Base-by-base conservation (phyloP, 176 grass and related monocot species). In the Aechmea fasciata region DNA sequence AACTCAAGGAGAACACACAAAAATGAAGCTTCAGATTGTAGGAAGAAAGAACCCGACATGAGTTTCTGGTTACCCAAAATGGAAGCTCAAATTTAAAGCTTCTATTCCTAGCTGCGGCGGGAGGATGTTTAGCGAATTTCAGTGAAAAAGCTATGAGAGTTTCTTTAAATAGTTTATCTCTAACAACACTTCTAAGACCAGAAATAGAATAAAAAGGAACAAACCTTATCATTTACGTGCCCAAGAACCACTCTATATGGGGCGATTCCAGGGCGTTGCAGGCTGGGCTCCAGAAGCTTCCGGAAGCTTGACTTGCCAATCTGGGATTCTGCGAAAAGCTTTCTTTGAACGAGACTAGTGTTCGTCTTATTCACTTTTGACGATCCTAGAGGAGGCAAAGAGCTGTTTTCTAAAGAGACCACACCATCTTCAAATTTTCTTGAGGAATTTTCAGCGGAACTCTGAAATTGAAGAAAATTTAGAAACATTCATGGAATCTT, bases 181-280 rank as follows among this genome's bases (percentile, higher is more conserved):
- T 0, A 1, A 41, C 33, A 7, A 8, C 33, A 41, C 33, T 41
- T 41, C 33, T 41, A 61, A 2, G 10, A 61, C 20, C 9, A 68
- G 64, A 64, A 48, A 71, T 13, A 17, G 3, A 49, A 83, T 50
- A 61, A 11, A 23, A 69, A 24, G 23, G 57, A 69, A 63, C 71
- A 47, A 65, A 96, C 92, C 88, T 89, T 96, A 57, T 96, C 88
- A 77, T 89, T 91, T 51, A 96, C 70, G 79, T 89, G 66, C 71
- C 93, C 88, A 67, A 96, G 89, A 79, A 96, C 81, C 80, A 96
- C 74, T 70, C 93, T 96, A 51, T 96, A 96, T 23, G 93, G 93
- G 68, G 88, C 87, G 51, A 86, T 89, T 70, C 93, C 93, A 73
- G 88, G 88, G 63, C 53, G 80, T 52, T 82, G 88, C 3, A 71